Percentiles rank a stretch among this genome's conserved stretches.
Conservation (phyloP, 23 red algal genomes). For the Gracilariopsis chorda region DNA sequence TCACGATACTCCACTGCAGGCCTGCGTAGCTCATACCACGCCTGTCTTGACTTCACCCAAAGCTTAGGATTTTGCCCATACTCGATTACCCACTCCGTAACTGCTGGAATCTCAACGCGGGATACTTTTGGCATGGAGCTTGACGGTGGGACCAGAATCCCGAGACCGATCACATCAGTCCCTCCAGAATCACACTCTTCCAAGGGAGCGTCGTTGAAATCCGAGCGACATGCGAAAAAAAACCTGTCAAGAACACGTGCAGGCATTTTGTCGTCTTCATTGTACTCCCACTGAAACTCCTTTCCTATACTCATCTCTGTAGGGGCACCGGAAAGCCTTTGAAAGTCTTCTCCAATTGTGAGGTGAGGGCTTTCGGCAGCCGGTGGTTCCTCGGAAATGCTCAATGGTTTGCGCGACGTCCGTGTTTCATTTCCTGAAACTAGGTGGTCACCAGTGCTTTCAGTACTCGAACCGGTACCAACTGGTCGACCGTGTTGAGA, state of each 20-base stretch:
- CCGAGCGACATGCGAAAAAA: slow-evolving; percentile 16
- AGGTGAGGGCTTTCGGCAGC: not conserved
- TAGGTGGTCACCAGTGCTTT: not conserved
- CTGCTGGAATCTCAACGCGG: slow-evolving; percentile 22
- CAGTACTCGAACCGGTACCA: not conserved
- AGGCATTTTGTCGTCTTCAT: slow-evolving; percentile 36
- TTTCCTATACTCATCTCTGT: not conserved
- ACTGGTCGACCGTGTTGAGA: too few relatives aligned
- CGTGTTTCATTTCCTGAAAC: not conserved
- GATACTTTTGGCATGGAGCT: not conserved
- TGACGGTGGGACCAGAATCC: slow-evolving; percentile 41
- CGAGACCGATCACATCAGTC: slow-evolving; percentile 22
- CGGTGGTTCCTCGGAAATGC: not conserved
- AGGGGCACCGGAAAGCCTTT: not conserved
- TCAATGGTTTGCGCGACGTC: not conserved
- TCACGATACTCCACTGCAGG: slow-evolving; percentile 38
- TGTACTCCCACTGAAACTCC: slow-evolving; percentile 30
- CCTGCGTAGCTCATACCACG: slow-evolving; percentile 53
- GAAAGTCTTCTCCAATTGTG: not conserved
- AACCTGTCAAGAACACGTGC: slow-evolving; percentile 52
- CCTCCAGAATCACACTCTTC: slow-evolving; percentile 7
- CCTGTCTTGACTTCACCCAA: slow-evolving; percentile 48
- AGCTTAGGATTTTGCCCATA: slow-evolving; percentile 40
- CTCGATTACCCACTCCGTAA: slow-evolving; percentile 63
- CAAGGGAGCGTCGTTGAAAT: slow-evolving; percentile 48